Conservation (phyloP, 768 basidiomycete species). For the Ramaria sp. region DNA sequence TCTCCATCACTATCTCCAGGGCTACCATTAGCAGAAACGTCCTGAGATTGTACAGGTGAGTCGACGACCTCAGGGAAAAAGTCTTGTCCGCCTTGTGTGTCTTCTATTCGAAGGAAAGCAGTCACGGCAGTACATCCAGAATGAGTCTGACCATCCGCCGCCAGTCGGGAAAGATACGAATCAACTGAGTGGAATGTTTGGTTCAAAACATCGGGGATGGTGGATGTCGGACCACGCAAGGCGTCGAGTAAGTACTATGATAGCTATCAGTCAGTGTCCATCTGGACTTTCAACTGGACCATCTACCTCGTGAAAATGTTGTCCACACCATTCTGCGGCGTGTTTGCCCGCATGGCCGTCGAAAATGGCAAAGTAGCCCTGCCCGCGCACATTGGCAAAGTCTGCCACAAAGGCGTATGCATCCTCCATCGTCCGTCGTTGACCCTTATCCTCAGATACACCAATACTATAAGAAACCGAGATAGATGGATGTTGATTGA, state of each 20-base stretch:
- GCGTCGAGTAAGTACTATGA: conserved; percentile 53
- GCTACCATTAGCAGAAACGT: background rate
- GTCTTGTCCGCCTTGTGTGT: conserved; percentile 59
- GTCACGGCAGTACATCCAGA: conserved; percentile 97
- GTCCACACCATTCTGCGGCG: conserved; percentile 98
- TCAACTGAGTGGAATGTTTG: conserved; percentile 93
- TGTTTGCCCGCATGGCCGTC: conserved; percentile 99
- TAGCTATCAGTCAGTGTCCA: conserved; percentile 7
- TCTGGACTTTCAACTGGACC: background rate
- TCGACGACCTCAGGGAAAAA: conserved; percentile 31
- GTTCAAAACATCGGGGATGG: conserved; percentile 84
- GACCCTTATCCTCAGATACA: conserved; percentile 78
- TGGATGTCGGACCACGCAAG: conserved; percentile 47
- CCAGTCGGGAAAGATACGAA: conserved; percentile 66
- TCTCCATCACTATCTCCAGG: conserved; percentile 27
- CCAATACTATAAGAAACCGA: conserved; percentile 62
- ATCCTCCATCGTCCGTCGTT: conserved; percentile 93
- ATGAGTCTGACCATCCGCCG: conserved; percentile 87
- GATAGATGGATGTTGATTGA: conserved; percentile 66
- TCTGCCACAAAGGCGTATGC: conserved; percentile 94
- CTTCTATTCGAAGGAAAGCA: conserved; percentile 89
- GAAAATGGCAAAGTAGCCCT: conserved; percentile 97
- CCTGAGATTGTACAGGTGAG: conserved; percentile 12
- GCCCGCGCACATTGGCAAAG: conserved; percentile 82
- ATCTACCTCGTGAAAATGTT: conserved; percentile 84